Evolutionary conservation across 2,329 filamentous ascomycete species (phyloP), one percentile per base, ranked within the genome.

Genomic region (Tolypocladium ophioglossoides): DNA sequence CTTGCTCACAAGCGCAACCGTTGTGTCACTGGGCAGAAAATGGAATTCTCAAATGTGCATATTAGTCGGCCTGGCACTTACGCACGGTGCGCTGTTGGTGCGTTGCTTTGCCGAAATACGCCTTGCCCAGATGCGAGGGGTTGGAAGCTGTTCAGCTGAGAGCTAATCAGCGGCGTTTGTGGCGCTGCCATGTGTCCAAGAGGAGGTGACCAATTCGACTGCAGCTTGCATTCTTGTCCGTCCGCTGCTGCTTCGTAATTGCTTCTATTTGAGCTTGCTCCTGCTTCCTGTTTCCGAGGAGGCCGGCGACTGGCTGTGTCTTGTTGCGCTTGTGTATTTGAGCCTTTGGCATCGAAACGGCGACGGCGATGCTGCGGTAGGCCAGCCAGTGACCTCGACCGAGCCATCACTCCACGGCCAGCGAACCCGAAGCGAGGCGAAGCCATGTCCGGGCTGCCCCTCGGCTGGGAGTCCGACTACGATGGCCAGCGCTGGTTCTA

Each of bases 401-500:
- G 14, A 39, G 18, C 37, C 27, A 51, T 14, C n/a, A 10, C n/a
- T 12, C 22, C 44, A 32, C 34, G 16, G 18, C 7, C 24, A 30
- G 14, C 39, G 18, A 39, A 34, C 18, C 2, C 44, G 27, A 32
- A 34, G 44, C 44, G 14, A 20, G 44, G 44, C 18, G 27, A 24
- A 50, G 60, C 50, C 37, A 70, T 69, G 66, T 53, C 63, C 22
- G 68, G 65, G 50, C 74, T 83, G 35, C 78, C 78, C 2, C 68
- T 72, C 9, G 76, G 77, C 53, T 83, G 80, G 80, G 77, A 80
- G 55, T 74, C 69, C 62, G 80, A 82, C 64, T 82, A 82, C 60
- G 79, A 83, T 58, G 79, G 79, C 52, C 61, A 59, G 22, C 74
- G 80, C 30, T 83, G 80, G 80, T 77, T 82, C 66, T 83, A 79